phyloP scores from a whole-genome alignment of 2,329 filamentous ascomycete species.

The Kalaharituber pfeilii region DNA sequence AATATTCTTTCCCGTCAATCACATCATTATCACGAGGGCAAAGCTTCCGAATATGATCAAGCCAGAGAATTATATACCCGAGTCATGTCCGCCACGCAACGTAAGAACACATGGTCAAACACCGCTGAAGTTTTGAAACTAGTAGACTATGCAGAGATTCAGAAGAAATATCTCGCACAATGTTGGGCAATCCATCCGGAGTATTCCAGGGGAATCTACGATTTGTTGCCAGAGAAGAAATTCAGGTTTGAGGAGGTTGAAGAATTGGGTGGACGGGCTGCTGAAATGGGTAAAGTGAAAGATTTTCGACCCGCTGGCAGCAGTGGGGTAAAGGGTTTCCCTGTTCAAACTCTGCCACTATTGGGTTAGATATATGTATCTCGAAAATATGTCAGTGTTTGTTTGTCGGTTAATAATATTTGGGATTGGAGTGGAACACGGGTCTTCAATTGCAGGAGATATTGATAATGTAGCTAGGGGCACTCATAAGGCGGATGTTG shows the following conservation, averaged over 20 bases:
- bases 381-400: no score
- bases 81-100: conserved; percentile 33
- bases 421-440: no score
- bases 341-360: no score
- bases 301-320: conserved; percentile 30
- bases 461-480: no score
- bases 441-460: no score
- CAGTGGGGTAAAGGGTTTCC: no score
- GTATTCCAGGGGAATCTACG: conserved; percentile 33
- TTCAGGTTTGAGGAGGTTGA: conserved; percentile 34
- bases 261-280: conserved; percentile 30
- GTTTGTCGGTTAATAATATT: no score
- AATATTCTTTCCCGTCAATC: conserved; percentile 34
- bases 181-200: conserved; percentile 34
- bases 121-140: conserved; percentile 32
- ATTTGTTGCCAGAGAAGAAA: conserved; percentile 30
- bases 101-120: conserved; percentile 34
- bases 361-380: no score
- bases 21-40: conserved; percentile 40
- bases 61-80: conserved; percentile 33
- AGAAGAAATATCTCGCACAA: conserved; percentile 38
- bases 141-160: conserved; percentile 31
- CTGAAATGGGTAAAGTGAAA: conserved; percentile 32
- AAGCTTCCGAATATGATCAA: conserved; percentile 37
- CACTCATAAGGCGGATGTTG: no score